These are phyloP conservation scores for Xylaria sp. DNA, from an alignment of 2,329 filamentous ascomycete species.

Conservation along the genomic window DNA sequence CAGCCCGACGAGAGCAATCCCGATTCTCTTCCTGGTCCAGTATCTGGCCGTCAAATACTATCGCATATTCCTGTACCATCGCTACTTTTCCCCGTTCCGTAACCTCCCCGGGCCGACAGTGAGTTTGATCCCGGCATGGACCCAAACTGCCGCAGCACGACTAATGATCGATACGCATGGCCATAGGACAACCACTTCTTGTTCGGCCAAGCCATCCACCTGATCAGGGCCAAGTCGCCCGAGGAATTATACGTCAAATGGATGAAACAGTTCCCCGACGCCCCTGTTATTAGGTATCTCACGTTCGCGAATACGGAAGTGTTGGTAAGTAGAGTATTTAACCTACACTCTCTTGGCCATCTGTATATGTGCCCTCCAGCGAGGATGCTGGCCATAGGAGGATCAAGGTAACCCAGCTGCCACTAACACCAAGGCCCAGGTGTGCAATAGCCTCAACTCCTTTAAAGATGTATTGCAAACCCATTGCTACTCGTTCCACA, in stretches of 20 bases:
- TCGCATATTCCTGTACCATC: conserved; percentile 23
- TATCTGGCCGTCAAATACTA: conserved; percentile 20
- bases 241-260: conserved; percentile 29
- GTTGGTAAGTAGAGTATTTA: conserved; percentile 13
- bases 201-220: conserved; percentile 26
- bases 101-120: conserved; percentile 23
- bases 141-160: not conserved
- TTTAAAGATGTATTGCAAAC: conserved; percentile 35
- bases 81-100: conserved; percentile 24
- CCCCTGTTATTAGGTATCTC: conserved; percentile 36
- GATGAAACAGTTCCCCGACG: conserved; percentile 32
- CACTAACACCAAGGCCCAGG: conserved; percentile 1
- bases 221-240: conserved; percentile 22
- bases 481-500: conserved; percentile 31
- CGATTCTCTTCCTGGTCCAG: conserved; percentile 14
- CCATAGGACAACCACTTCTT: conserved; percentile 28
- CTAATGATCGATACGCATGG: not conserved
- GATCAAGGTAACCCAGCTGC: not conserved
- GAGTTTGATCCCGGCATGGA: not conserved
- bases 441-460: conserved; percentile 32
- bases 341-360: not conserved
- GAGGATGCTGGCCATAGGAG: not conserved
- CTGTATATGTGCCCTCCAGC: not conserved
- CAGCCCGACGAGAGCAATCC: not conserved
- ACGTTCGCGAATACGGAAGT: conserved; percentile 33